phyloP scores from a whole-genome alignment of 2,329 filamentous ascomycete genomes.

The Ophiobolus disseminans region DNA sequence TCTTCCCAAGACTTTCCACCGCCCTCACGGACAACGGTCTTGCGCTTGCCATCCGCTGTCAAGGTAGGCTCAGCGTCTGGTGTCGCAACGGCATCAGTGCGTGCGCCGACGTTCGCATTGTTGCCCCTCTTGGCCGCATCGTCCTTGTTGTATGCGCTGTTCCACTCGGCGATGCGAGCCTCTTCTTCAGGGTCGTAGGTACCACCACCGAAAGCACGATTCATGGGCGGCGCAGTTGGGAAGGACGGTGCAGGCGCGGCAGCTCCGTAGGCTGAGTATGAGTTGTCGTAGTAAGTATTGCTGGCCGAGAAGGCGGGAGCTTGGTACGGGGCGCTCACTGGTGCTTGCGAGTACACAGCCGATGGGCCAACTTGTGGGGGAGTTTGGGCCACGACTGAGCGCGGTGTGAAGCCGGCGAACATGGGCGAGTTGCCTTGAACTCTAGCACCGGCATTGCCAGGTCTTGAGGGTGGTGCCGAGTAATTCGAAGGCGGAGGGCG shows the following conservation, averaged over 20 bases:
- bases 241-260: slow-evolving; percentile 34
- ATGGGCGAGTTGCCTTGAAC: slow-evolving; percentile 41
- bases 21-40: slow-evolving; percentile 86
- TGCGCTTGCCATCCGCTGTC: slow-evolving; percentile 68
- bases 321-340: slow-evolving; percentile 52
- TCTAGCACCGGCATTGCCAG: slow-evolving; percentile 33
- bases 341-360: slow-evolving; percentile 47
- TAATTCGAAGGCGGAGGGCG: slow-evolving; percentile 71
- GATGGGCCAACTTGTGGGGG: slow-evolving; percentile 48
- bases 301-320: slow-evolving; percentile 49
- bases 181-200: slow-evolving; percentile 79
- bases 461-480: slow-evolving; percentile 67
- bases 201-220: slow-evolving; percentile 42
- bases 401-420: slow-evolving; percentile 66
- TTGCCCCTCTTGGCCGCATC: slow-evolving; percentile 53
- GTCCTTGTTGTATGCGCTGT: slow-evolving; percentile 82
- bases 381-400: slow-evolving; percentile 57
- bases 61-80: slow-evolving; percentile 57
- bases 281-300: slow-evolving; percentile 66
- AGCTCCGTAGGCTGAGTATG: slow-evolving; percentile 72
- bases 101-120: slow-evolving; percentile 50
- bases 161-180: slow-evolving; percentile 93
- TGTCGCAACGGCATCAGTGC: slow-evolving; percentile 35
- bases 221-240: slow-evolving; percentile 28
- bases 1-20: slow-evolving; percentile 95